A percentile compares a stretch with the other conserved stretches of the same genome.
phyloP scores from a whole-genome alignment of 2,329 filamentous ascomycete species.

The Sporothrix luriei region DNA sequence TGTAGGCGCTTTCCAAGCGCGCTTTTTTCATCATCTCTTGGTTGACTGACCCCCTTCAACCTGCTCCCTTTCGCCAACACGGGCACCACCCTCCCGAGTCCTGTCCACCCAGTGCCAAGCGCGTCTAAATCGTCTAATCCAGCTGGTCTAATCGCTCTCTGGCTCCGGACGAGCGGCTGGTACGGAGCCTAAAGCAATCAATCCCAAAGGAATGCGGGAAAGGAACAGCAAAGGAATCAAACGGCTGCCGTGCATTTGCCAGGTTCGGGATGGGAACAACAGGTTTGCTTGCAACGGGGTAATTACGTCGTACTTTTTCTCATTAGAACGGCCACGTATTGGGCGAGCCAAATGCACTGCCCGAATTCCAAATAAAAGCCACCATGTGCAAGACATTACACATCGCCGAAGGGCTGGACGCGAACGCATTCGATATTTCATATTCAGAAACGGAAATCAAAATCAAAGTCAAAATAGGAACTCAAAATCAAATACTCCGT shows the following conservation, averaged over 20 bases:
- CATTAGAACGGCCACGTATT: background rate
- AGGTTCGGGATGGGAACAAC: background rate
- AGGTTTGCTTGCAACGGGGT: too few species aligned
- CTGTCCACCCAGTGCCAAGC: too few species aligned
- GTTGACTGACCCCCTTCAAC: background rate
- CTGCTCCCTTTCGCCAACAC: background rate
- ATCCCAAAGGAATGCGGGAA: slow-evolving; percentile 11
- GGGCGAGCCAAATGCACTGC: background rate
- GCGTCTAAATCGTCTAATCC: background rate
- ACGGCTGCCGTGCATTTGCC: too few species aligned
- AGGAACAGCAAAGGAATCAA: background rate
- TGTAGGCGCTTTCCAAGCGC: background rate
- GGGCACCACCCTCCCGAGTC: background rate
- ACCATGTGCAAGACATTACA: background rate
- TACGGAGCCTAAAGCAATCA: background rate
- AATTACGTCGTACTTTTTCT: too few species aligned
- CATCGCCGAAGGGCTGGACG: too few species aligned
- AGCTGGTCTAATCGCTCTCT: slow-evolving; percentile 24
- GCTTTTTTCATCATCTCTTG: background rate
- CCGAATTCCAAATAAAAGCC: slow-evolving; percentile 10
- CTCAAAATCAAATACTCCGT: too few species aligned
- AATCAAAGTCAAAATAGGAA: background rate
- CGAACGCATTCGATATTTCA: too few species aligned
- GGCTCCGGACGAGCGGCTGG: slow-evolving; percentile 11
- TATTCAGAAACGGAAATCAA: background rate